phyloP scores from a whole-genome alignment of 345 rosid species.

The Excoecaria agallocha region DNA sequence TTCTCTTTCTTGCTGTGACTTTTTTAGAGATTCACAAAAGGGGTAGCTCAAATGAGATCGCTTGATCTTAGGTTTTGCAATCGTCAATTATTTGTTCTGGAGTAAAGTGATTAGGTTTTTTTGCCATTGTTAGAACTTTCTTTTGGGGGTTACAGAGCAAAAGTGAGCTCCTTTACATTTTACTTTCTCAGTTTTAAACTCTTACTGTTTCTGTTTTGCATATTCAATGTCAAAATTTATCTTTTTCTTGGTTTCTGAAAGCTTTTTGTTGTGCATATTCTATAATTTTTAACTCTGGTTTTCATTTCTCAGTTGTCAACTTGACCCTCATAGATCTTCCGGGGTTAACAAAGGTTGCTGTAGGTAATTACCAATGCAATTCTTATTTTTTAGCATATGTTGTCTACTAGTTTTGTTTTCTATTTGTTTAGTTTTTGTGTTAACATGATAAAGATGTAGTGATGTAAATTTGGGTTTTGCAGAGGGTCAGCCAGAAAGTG shows the following conservation, averaged over 20 bases:
- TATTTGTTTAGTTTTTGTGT: neutral
- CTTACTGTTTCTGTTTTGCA: neutral
- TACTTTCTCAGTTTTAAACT: neutral
- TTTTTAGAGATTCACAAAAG: neutral
- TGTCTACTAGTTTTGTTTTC: neutral
- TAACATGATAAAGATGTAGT: slow-evolving; percentile 8
- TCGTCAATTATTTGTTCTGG: neutral
- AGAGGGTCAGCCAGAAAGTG: slow-evolving; percentile 91
- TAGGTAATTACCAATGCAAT: slow-evolving; percentile 55
- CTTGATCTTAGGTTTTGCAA: neutral
- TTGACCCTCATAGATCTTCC: slow-evolving; percentile 98
- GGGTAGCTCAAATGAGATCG: neutral
- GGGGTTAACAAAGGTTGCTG: slow-evolving; percentile 99
- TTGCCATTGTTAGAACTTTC: neutral
- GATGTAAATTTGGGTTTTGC: slow-evolving; percentile 34
- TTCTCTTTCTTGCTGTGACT: neutral
- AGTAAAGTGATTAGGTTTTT: neutral
- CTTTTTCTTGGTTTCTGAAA: neutral
- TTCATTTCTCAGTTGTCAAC: slow-evolving; percentile 74
- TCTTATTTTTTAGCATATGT: slow-evolving; percentile 10
- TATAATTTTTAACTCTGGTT: slow-evolving; percentile 14
- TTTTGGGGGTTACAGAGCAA: neutral
- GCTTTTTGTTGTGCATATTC: slow-evolving; percentile 12
- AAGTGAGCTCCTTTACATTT: neutral
- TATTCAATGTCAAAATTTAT: neutral